phyloP scores from a whole-genome alignment of 2,329 filamentous ascomycete species.

The Amauroascus verrucosus region DNA sequence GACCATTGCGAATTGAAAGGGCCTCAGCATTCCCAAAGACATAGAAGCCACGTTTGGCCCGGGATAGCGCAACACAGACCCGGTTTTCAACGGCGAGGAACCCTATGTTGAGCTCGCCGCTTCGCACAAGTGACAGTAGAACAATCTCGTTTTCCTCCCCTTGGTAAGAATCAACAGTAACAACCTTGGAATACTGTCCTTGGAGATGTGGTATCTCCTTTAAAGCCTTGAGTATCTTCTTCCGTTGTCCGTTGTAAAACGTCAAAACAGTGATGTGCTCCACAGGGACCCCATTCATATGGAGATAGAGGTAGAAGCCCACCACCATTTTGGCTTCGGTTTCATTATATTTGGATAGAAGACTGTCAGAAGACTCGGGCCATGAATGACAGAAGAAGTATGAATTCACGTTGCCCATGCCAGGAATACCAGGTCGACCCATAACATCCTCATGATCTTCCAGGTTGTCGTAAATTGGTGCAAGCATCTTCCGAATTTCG shows the following conservation, averaged over 20 bases:
- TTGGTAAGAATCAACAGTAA: constrained; percentile 81
- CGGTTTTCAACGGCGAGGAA: constrained; percentile 60
- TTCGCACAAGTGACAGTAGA: constrained; percentile 69
- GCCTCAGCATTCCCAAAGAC: constrained; percentile 67
- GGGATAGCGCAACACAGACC: constrained; percentile 53
- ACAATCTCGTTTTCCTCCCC: constrained; percentile 84
- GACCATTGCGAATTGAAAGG: constrained; percentile 36
- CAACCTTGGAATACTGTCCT: constrained; percentile 48
- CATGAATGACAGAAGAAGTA: constrained; percentile 57
- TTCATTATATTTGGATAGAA: constrained; percentile 58
- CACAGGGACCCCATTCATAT: constrained; percentile 52
- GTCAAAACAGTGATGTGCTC: constrained; percentile 67
- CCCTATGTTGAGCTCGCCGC: constrained; percentile 53
- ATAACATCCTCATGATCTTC: constrained; percentile 50
- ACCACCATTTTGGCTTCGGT: constrained; percentile 68
- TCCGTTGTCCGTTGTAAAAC: constrained; percentile 78
- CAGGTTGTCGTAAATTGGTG: constrained; percentile 52
- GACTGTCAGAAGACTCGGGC: constrained; percentile 53
- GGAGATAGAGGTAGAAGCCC: constrained; percentile 60
- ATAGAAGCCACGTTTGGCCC: constrained; percentile 70
- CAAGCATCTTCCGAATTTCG: constrained; percentile 51
- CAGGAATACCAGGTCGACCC: constrained; percentile 45
- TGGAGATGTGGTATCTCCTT: constrained; percentile 38
- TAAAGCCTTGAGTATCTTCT: constrained; percentile 46
- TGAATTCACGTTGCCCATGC: constrained; percentile 51